Conservation (phyloP, 192 early-diverging fungal genomes). For the Pilobolus umbonatus region DNA sequence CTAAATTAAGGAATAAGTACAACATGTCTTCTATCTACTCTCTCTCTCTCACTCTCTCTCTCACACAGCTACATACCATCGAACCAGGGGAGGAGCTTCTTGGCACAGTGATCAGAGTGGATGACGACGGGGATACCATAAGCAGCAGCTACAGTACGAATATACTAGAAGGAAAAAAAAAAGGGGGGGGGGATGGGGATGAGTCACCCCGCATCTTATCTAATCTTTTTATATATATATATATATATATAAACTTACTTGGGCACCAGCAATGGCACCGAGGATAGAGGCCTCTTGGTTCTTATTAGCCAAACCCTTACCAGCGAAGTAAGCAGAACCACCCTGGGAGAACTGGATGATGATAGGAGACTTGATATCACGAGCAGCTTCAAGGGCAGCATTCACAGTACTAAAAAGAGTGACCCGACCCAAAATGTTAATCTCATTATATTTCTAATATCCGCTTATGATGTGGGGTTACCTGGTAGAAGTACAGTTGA, state of each 20-base stretch:
- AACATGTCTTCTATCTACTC: no score
- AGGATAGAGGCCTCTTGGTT: conserved; percentile 85
- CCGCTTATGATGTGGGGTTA: no score
- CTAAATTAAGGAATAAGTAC: no score
- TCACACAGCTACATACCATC: conserved; percentile 60
- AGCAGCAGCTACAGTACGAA: conserved; percentile 31
- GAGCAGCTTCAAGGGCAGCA: conserved; percentile 90
- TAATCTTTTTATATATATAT: background rate
- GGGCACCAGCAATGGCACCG: conserved; percentile 88
- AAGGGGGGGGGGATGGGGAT: no score
- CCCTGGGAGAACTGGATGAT: conserved; percentile 97
- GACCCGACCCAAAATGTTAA: background rate
- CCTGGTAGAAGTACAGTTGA: conserved; percentile 92
- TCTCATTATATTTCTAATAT: no score
- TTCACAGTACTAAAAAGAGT: conserved; percentile 64
- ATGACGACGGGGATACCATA: conserved; percentile 57
- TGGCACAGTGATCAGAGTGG: conserved; percentile 97
- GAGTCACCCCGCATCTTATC: no score
- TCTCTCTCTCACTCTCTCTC: no score
- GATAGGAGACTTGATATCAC: conserved; percentile 89
- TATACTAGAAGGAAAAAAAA: conserved; percentile 23
- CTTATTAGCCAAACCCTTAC: conserved; percentile 89
- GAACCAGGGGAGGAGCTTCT: conserved; percentile 96
- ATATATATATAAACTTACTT: conserved; percentile 26
- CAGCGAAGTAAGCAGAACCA: conserved; percentile 87